Percentiles rank a stretch among this genome's conserved stretches.
Evolutionary conservation across 148 eudicot species (phyloP).

Genomic region (Rhododendron ferrugineum): DNA sequence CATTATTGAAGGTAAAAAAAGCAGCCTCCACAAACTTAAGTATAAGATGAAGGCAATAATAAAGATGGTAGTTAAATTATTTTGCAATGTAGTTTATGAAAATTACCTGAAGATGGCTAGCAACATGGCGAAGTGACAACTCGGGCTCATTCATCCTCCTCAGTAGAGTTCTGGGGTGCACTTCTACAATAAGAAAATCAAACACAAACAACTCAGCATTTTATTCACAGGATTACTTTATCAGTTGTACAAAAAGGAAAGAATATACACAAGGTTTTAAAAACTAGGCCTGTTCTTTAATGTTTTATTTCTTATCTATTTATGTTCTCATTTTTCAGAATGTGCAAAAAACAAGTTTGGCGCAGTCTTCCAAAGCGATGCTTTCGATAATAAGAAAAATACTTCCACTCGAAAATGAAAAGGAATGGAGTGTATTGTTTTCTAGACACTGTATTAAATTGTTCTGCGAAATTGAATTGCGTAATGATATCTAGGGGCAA

Average conservation of each 20-base stretch:
- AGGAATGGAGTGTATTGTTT: not conserved
- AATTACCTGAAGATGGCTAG: slow-evolving; percentile 22
- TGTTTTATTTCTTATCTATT: not conserved
- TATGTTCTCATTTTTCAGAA: not conserved
- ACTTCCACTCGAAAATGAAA: not conserved
- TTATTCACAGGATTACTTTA: not conserved
- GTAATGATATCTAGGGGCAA: not conserved
- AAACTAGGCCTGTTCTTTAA: not conserved
- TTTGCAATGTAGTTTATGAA: not conserved
- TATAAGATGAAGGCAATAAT: not conserved
- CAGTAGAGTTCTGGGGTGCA: slow-evolving; percentile 4
- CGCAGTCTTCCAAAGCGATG: not conserved
- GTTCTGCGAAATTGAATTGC: not conserved
- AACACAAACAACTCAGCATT: not conserved
- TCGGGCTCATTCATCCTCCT: slow-evolving; percentile 9
- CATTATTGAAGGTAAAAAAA: not conserved
- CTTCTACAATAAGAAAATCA: slow-evolving; percentile 9
- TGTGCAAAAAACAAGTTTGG: not conserved
- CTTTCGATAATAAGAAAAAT: not conserved
- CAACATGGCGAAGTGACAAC: slow-evolving; percentile 7
- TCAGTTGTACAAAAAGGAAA: not conserved
- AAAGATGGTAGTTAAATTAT: too few species aligned
- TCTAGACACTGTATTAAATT: not conserved
- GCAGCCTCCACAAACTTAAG: not conserved
- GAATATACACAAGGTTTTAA: not conserved